Evolutionary conservation across 129 eudicot genomes (phyloP).

Genomic region (Glebionis coronaria): DNA sequence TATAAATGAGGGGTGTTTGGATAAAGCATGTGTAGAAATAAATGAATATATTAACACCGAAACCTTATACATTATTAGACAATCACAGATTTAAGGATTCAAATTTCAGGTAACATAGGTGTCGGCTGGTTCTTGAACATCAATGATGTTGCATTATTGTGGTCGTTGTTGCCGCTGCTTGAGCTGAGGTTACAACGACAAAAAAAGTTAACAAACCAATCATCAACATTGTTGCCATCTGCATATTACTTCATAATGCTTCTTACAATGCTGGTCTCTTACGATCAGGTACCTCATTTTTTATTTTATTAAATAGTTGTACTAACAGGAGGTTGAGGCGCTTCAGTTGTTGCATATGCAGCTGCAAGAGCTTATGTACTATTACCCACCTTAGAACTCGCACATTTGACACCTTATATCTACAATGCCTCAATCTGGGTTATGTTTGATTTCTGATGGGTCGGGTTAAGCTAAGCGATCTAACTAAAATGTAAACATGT

Average conservation of each 20-base stretch:
- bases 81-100: no score
- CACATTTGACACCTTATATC: neutral
- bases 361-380: constrained; percentile 91
- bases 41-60: no score
- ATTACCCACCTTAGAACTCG: neutral
- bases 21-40: no score
- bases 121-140: no score
- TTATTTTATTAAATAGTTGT: no score
- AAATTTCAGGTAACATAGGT: no score
- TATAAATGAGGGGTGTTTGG: no score
- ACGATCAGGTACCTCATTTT: constrained; percentile 56
- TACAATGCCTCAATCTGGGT: neutral
- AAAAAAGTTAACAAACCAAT: constrained; percentile 23
- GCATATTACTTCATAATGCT: constrained; percentile 70
- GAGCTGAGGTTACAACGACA: neutral
- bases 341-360: constrained; percentile 72
- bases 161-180: no score
- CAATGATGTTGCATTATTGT: no score
- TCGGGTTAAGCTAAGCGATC: neutral
- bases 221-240: constrained; percentile 59
- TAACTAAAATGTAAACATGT: neutral
- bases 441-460: neutral
- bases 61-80: no score
- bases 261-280: constrained; percentile 60
- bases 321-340: constrained; percentile 93